A percentile compares a stretch with the other conserved stretches of the same genome.
phyloP scores from a whole-genome alignment of 805 yeast species.

The Yamadazyma akitaensis region DNA sequence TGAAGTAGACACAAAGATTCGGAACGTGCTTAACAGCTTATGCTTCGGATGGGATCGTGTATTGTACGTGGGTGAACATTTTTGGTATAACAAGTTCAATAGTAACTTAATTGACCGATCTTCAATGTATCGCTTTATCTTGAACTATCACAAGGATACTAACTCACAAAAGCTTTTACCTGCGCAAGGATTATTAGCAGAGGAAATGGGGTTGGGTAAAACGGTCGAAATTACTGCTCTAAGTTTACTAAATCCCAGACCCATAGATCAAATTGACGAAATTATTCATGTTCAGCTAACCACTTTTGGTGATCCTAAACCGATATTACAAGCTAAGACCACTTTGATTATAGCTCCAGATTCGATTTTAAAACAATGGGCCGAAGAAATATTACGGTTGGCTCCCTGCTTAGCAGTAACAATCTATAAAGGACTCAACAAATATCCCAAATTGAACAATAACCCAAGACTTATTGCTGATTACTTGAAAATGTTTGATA shows the following conservation, averaged over 20 bases:
- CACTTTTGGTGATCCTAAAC: slow-evolving; percentile 40
- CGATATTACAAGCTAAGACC: slow-evolving; percentile 54
- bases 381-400: slow-evolving; percentile 57
- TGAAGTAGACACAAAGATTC: slow-evolving; percentile 22
- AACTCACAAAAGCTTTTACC: slow-evolving; percentile 31
- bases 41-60: slow-evolving; percentile 53
- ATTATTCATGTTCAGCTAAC: slow-evolving; percentile 25
- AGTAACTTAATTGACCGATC: slow-evolving; percentile 41
- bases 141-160: slow-evolving; percentile 22
- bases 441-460: slow-evolving; percentile 24
- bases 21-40: slow-evolving; percentile 34
- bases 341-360: slow-evolving; percentile 85
- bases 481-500: slow-evolving; percentile 60
- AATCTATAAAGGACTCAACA: slow-evolving; percentile 56
- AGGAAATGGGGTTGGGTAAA: slow-evolving; percentile 97
- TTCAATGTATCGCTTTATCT: slow-evolving; percentile 26
- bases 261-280: slow-evolving; percentile 28
- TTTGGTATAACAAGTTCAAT: slow-evolving; percentile 52
- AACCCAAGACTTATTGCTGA: slow-evolving; percentile 46
- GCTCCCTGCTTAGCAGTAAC: slow-evolving; percentile 62
- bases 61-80: slow-evolving; percentile 9
- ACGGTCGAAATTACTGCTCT: slow-evolving; percentile 81
- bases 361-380: slow-evolving; percentile 84
- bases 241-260: slow-evolving; percentile 58
- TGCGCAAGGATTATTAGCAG: slow-evolving; percentile 72